Evolutionary conservation across 129 eudicot species (phyloP), one percentile per base, ranked within the genome.

Genomic region (Tagetes erecta): DNA sequence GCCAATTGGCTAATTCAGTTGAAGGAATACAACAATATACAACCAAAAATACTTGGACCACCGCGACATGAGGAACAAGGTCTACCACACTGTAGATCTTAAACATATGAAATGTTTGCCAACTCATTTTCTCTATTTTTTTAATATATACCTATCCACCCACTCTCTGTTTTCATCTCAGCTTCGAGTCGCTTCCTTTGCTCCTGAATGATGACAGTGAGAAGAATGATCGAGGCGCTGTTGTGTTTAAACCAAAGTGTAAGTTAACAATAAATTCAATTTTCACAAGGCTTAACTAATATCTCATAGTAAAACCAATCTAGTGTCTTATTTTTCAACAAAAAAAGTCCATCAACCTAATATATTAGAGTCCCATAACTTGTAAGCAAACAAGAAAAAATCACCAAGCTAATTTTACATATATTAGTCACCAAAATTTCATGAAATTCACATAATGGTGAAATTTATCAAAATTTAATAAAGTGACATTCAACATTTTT

Each of bases 141-240:
- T 52, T 62, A 50, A 64, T 79, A 73, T 36, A 66, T 79, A 71
- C 77, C 59, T 13, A 72, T 11, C 44, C 2, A 39, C 8, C 64
- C 2, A 20, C 27, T 20, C 27, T 20, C 27, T 20, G 27, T 65
- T 65, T 77, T 79, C 83, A 79, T 79, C 83, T 67, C 79, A 73
- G 64, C 74, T 79, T 79, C 5, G 83, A 87, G 47, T 95, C 99
- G 50, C 88, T 84, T 52, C 92, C 97, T 77, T 95, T 95, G 97
- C 99, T 91, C 76, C 99, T 86, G 68, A 95, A 91, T 56, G 97
- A 71, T 49, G 99, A 91, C 76, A 95, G 74, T 6, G 97, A 95
- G 83, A 95, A 95, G 60, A 95, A 95, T 71, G 99, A 95, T 66
- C 96, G 83, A 6, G 97, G 95, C 14, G 86, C 98, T 94, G 97